A percentile compares a stretch with the other conserved stretches of the same genome.
Evolutionary conservation across 2,329 filamentous ascomycete species (phyloP).

Genomic region (Epichloe scottii): DNA sequence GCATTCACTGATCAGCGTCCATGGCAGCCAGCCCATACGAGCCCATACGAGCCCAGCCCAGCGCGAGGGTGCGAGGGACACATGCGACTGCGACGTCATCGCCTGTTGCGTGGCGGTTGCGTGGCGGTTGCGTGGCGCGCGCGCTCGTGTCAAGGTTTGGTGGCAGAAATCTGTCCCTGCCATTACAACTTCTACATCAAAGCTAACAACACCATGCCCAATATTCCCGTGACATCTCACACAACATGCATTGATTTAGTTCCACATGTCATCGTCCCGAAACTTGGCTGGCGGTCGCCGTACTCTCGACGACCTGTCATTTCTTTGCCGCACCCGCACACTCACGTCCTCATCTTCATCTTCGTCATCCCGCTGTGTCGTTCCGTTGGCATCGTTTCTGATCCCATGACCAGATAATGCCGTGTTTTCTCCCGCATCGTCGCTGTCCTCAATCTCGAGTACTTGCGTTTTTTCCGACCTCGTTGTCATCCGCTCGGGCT

Average conservation of each 20-base stretch:
- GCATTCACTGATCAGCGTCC: too few relatives aligned
- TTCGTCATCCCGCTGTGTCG: slow-evolving; percentile 5
- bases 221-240: neutral
- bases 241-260: neutral
- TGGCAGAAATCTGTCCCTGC: neutral
- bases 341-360: slow-evolving; percentile 18
- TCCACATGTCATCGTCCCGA: slow-evolving; percentile 20
- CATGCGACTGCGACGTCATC: too few relatives aligned
- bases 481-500: neutral
- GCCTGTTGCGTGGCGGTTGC: too few relatives aligned
- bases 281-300: slow-evolving; percentile 24
- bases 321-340: slow-evolving; percentile 16
- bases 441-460: slow-evolving; percentile 18
- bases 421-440: slow-evolving; percentile 9
- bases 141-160: neutral
- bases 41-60: too few relatives aligned
- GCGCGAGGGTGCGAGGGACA: too few relatives aligned
- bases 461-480: slow-evolving; percentile 3
- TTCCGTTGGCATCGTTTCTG: neutral
- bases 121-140: too few relatives aligned
- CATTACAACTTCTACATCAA: too few relatives aligned
- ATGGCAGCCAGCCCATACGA: too few relatives aligned
- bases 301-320: slow-evolving; percentile 16
- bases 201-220: neutral
- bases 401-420: neutral